These are phyloP conservation scores for Cyclocybe cylindracea DNA, from an alignment of 768 basidiomycete genomes.

Conservation along the genomic window DNA sequence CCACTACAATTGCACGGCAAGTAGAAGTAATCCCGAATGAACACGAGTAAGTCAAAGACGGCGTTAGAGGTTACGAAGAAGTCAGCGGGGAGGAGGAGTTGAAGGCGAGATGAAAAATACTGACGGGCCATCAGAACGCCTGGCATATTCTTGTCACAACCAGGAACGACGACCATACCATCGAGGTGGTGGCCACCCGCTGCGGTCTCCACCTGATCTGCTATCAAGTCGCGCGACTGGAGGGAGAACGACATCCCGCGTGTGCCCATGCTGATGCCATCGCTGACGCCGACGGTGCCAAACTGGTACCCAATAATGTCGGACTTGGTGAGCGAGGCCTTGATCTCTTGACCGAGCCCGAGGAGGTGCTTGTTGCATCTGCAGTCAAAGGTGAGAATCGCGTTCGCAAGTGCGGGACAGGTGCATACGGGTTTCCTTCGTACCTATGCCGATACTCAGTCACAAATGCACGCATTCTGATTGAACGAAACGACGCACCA, in stretches of 20 bases:
- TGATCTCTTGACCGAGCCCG: constrained; percentile 84
- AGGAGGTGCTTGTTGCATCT: constrained; percentile 97
- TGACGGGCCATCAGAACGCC: constrained; percentile 95
- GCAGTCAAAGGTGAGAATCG: constrained; percentile 9
- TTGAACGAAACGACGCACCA: constrained; percentile 60
- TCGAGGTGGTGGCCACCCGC: constrained; percentile 98
- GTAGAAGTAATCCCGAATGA: background rate
- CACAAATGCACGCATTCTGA: too few relatives aligned
- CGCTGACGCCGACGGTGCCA: constrained; percentile 96
- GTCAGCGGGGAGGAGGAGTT: constrained; percentile 15
- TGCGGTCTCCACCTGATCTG: constrained; percentile 95
- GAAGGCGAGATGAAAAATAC: constrained; percentile 31
- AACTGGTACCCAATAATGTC: constrained; percentile 94
- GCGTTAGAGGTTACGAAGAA: constrained; percentile 14
- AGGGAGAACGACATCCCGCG: constrained; percentile 93
- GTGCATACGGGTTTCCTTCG: constrained; percentile 92
- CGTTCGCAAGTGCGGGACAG: constrained; percentile 2
- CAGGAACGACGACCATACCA: constrained; percentile 95
- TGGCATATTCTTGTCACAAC: constrained; percentile 99
- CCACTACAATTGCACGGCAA: constrained; percentile 52
- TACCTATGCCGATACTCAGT: too few relatives aligned
- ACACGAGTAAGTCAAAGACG: background rate
- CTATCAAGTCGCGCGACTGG: constrained; percentile 96
- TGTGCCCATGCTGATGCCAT: constrained; percentile 99
- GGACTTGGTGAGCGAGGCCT: constrained; percentile 70